Conservation (phyloP, 371 early-diverging fungal species). For the Parasitella parasitica region DNA sequence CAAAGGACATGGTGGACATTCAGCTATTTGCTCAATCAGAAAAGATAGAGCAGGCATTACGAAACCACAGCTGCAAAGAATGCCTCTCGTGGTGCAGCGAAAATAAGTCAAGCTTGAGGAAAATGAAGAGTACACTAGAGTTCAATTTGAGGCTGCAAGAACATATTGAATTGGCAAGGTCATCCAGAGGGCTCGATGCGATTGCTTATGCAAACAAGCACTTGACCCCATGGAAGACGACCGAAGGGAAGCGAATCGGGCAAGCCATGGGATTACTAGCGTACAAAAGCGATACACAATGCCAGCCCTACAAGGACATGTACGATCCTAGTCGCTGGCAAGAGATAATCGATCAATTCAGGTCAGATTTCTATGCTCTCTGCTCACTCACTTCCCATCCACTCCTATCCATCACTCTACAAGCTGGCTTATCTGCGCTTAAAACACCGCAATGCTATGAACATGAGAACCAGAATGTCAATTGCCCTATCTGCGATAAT, state of each 20-base stretch:
- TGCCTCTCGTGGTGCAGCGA: conserved; percentile 92
- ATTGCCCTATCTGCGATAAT: conserved; percentile 92
- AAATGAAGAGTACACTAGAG: conserved; percentile 85
- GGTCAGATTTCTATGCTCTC: conserved; percentile 79
- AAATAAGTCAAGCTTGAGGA: conserved; percentile 81
- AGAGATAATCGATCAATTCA: conserved; percentile 75
- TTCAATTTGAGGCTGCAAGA: conserved; percentile 94
- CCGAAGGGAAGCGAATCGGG: conserved; percentile 72
- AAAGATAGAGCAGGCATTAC: conserved; percentile 76
- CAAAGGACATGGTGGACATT: conserved; percentile 84
- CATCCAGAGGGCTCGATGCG: conserved; percentile 65
- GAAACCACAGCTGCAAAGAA: conserved; percentile 76
- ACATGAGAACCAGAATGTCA: conserved; percentile 72
- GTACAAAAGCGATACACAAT: conserved; percentile 70
- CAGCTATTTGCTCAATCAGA: conserved; percentile 83
- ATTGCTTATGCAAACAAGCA: conserved; percentile 85
- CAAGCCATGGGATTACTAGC: conserved; percentile 88
- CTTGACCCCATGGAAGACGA: conserved; percentile 71
- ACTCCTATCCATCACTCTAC: conserved; percentile 79
- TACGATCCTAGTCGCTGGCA: conserved; percentile 83
- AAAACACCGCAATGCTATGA: conserved; percentile 85
- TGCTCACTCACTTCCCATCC: conserved; percentile 84
- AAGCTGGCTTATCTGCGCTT: conserved; percentile 91
- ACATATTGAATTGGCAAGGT: conserved; percentile 82
- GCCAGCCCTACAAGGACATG: conserved; percentile 74